Evolutionary conservation across 352 stramenopile species (phyloP).

Genomic region (Globisporangium spiculum): DNA sequence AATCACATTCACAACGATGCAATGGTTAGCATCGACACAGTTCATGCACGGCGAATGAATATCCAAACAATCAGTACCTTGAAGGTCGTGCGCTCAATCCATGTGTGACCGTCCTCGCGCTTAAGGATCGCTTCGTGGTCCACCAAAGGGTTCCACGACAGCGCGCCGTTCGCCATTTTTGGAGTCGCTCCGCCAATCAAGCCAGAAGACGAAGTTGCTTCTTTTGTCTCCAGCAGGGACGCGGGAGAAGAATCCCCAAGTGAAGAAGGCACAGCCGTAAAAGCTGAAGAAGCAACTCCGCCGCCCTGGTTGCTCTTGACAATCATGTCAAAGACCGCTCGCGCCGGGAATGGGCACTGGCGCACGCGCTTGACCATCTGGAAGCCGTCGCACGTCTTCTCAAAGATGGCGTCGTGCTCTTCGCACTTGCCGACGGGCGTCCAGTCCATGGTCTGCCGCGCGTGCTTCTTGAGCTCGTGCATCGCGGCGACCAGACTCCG

Average conservation of each 20-base stretch:
- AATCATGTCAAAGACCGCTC: constrained; percentile 71
- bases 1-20: not conserved
- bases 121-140: constrained; percentile 46
- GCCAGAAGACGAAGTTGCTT: not conserved
- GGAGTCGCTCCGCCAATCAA: not conserved
- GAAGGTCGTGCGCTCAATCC: constrained; percentile 53
- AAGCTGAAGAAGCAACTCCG: too few species aligned
- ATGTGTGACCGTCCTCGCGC: constrained; percentile 48
- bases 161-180: not conserved
- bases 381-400: constrained; percentile 58
- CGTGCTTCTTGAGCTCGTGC: constrained; percentile 52
- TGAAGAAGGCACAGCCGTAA: not conserved
- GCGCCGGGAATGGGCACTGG: constrained; percentile 58
- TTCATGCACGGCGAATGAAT: not conserved
- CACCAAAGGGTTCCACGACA: constrained; percentile 37
- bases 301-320: constrained; percentile 32
- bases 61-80: constrained; percentile 26
- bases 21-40: not conserved
- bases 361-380: constrained; percentile 64
- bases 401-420: constrained; percentile 49
- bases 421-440: constrained; percentile 25
- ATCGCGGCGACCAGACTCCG: constrained; percentile 45
- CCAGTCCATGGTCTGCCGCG: constrained; percentile 38
- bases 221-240: not conserved
- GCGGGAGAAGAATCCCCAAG: not conserved